phyloP scores from a whole-genome alignment of 2,329 filamentous ascomycete genomes.

The Colletotrichum graminicola region DNA sequence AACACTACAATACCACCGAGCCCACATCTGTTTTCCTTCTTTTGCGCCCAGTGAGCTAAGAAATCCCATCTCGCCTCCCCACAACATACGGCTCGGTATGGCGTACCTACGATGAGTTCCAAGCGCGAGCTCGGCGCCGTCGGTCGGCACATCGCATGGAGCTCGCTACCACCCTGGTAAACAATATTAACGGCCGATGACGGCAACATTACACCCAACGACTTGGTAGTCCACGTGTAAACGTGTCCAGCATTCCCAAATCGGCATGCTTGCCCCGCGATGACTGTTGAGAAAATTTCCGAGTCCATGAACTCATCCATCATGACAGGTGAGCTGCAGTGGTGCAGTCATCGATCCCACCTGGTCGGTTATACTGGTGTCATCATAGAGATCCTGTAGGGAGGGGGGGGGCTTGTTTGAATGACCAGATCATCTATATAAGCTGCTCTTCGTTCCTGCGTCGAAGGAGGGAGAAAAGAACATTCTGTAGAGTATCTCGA shows the following conservation, averaged over 20 bases:
- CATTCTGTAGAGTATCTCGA: not conserved
- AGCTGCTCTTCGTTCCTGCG: not conserved
- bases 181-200: slow-evolving; percentile 17
- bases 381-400: not conserved
- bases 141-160: not conserved
- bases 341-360: not conserved
- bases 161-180: not conserved
- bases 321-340: not conserved
- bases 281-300: not conserved
- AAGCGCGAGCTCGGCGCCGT: not conserved
- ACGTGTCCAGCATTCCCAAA: not conserved
- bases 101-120: not conserved
- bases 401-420: not conserved
- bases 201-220: slow-evolving; percentile 38
- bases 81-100: not conserved
- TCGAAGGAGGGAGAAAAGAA: not conserved
- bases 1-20: not conserved
- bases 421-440: slow-evolving; percentile 12
- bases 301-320: not conserved
- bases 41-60: not conserved
- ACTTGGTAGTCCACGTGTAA: slow-evolving; percentile 17
- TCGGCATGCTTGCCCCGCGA: not conserved
- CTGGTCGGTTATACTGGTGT: not conserved
- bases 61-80: not conserved
- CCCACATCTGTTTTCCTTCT: no score